Conservation (phyloP, 2,329 filamentous ascomycete species). For the Ascochyta rabiei region DNA sequence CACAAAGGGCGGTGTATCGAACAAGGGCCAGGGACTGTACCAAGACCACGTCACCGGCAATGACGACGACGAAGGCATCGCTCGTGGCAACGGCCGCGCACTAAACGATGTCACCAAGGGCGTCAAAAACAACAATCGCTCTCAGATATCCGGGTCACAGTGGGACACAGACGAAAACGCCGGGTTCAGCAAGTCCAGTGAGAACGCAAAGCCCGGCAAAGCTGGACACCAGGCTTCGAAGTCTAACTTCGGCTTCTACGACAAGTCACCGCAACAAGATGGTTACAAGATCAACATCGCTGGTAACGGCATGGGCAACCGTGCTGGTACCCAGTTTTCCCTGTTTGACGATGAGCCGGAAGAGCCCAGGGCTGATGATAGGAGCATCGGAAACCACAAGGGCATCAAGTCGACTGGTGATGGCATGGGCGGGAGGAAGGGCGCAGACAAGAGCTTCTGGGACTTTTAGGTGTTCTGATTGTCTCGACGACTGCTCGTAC, state of each 20-base stretch:
- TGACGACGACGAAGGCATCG: conserved; percentile 56
- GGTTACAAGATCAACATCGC: conserved; percentile 45
- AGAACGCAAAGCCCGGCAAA: conserved; percentile 51
- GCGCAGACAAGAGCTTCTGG: conserved; percentile 38
- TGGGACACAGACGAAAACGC: conserved; percentile 77
- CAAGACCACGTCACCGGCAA: conserved; percentile 72
- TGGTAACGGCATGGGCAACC: conserved; percentile 50
- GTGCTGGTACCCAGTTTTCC: conserved; percentile 47
- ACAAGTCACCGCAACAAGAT: conserved; percentile 31
- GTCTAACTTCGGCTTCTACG: conserved; percentile 42
- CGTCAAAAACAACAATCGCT: conserved; percentile 74
- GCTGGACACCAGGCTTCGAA: conserved; percentile 66
- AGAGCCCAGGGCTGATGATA: conserved; percentile 33
- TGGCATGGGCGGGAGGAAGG: conserved; percentile 50
- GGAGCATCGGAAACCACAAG: conserved; percentile 12
- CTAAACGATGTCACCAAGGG: conserved; percentile 73
- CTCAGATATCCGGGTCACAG: conserved; percentile 78
- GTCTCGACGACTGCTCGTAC: neutral
- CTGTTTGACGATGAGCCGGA: conserved; percentile 38
- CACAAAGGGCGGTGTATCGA: conserved; percentile 60
- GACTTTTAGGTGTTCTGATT: conserved; percentile 29
- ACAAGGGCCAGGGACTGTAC: conserved; percentile 75
- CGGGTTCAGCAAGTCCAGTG: conserved; percentile 52
- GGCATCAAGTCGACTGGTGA: conserved; percentile 43
- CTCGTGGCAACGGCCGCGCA: conserved; percentile 49